phyloP scores from a whole-genome alignment of 1,284 basidiomycete genomes.

The Trichosporon asahii region DNA sequence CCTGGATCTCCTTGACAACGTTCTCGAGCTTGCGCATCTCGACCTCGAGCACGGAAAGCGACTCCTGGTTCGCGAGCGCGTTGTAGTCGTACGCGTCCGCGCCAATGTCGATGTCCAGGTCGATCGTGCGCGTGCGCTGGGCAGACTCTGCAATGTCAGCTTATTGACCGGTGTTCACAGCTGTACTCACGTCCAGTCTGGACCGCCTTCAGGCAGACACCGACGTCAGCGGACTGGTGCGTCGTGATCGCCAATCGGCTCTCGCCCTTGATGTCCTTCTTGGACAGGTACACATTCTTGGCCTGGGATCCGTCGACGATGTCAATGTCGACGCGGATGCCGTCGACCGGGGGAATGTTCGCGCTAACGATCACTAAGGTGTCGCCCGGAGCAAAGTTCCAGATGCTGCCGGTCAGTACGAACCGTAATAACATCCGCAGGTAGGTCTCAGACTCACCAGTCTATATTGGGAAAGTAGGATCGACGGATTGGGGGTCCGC shows the following conservation, averaged over 20 bases:
- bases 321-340: constrained; percentile 85
- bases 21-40: constrained; percentile 98
- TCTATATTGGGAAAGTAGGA: constrained; percentile 26
- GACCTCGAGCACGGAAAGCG: constrained; percentile 88
- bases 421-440: not conserved
- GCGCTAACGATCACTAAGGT: constrained; percentile 91
- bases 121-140: constrained; percentile 61
- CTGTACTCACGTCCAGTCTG: constrained; percentile 64
- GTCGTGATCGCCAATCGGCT: constrained; percentile 91
- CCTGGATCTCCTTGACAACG: constrained; percentile 86
- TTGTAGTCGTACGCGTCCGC: constrained; percentile 99
- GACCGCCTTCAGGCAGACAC: constrained; percentile 87
- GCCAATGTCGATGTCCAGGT: constrained; percentile 95
- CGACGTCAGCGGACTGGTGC: constrained; percentile 88
- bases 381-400: constrained; percentile 84
- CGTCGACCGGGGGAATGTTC: constrained; percentile 68
- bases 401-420: constrained; percentile 64
- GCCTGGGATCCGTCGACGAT: constrained; percentile 85
- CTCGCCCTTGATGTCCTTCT: constrained; percentile 83
- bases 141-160: constrained; percentile 57
- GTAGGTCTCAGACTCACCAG: constrained; percentile 34
- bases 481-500: constrained; percentile 8
- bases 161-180: not conserved
- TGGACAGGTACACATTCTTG: constrained; percentile 87
- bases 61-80: constrained; percentile 98